Conservation (phyloP, 2,329 filamentous ascomycete species). For the Rhinocladiella mackenziei region DNA sequence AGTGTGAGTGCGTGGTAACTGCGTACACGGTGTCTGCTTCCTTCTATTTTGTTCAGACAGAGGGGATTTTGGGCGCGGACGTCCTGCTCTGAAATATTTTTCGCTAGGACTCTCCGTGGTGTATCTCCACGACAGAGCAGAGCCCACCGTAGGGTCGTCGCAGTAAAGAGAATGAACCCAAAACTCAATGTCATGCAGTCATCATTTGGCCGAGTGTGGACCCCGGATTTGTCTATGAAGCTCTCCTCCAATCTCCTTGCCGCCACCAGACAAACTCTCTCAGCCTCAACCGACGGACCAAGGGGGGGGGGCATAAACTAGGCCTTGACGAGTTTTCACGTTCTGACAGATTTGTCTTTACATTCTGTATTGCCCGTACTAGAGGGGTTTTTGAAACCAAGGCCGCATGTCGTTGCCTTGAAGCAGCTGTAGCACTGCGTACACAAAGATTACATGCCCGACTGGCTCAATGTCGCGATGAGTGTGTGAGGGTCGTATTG, state of each 20-base stretch:
- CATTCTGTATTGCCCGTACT: constrained; percentile 13
- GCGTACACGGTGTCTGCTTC: too few relatives aligned
- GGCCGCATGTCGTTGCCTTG: too few relatives aligned
- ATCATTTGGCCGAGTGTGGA: constrained; percentile 18
- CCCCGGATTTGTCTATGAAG: constrained; percentile 10
- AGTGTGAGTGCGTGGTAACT: constrained; percentile 2
- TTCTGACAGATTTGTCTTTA: constrained; percentile 17
- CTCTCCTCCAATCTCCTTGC: constrained; percentile 27
- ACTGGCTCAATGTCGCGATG: too few relatives aligned
- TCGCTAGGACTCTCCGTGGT: constrained; percentile 7
- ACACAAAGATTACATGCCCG: too few relatives aligned
- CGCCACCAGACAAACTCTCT: constrained; percentile 19
- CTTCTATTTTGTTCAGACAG: too few relatives aligned
- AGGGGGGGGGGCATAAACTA: constrained; percentile 5
- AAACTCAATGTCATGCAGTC: constrained; percentile 20
- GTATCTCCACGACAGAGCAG: constrained; percentile 6
- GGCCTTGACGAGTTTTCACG: constrained; percentile 9
- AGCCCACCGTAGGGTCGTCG: constrained; percentile 3
- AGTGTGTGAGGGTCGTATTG: too few relatives aligned
- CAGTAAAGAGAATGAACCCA: constrained; percentile 6
- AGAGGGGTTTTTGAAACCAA: too few relatives aligned
- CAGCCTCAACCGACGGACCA: constrained; percentile 23
- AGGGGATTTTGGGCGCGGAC: constrained; percentile 10
- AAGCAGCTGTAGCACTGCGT: too few relatives aligned
- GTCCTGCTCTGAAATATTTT: constrained; percentile 9